These are phyloP conservation scores for Trichoderma semiorbis DNA, from an alignment of 2,329 filamentous ascomycete species.

Conservation along the genomic window DNA sequence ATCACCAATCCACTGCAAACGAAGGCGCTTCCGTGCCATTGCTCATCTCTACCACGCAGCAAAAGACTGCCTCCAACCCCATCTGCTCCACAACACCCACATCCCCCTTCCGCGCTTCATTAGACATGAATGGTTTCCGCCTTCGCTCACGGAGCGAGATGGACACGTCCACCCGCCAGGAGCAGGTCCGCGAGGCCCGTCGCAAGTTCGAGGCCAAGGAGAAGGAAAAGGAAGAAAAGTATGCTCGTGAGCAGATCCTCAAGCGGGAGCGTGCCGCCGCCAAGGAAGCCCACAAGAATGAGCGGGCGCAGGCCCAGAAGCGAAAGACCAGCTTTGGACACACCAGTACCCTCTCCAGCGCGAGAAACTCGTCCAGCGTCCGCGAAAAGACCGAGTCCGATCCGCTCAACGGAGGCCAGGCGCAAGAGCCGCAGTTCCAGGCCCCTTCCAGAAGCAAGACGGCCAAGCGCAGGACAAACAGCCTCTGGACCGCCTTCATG, in stretches of 20 bases:
- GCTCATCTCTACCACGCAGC: slow-evolving; percentile 26
- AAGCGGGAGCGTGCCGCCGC: slow-evolving; percentile 57
- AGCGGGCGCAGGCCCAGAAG: slow-evolving; percentile 43
- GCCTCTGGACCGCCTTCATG: slow-evolving; percentile 61
- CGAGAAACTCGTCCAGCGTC: slow-evolving; percentile 26
- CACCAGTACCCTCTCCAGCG: slow-evolving; percentile 29
- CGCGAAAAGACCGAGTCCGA: slow-evolving; percentile 40
- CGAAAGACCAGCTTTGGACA: slow-evolving; percentile 38
- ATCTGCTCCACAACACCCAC: slow-evolving; percentile 32
- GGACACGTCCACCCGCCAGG: slow-evolving; percentile 51
- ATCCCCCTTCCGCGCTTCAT: slow-evolving; percentile 55
- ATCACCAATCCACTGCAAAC: slow-evolving; percentile 39
- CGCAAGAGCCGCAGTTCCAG: slow-evolving; percentile 45
- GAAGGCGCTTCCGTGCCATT: slow-evolving; percentile 30
- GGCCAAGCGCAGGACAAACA: slow-evolving; percentile 58
- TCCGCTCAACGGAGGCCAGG: slow-evolving; percentile 28
- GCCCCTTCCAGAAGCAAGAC: slow-evolving; percentile 42
- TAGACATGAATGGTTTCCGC: slow-evolving; percentile 56
- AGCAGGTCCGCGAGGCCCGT: slow-evolving; percentile 58
- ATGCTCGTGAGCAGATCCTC: slow-evolving; percentile 55
- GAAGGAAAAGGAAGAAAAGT: slow-evolving; percentile 59
- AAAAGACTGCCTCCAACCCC: slow-evolving; percentile 24
- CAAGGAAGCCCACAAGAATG: slow-evolving; percentile 52
- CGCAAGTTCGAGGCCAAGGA: slow-evolving; percentile 63
- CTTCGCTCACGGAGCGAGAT: slow-evolving; percentile 59